Evolutionary conservation across 805 yeast genomes (phyloP).

Genomic region (Kregervanrija pseudodelftensis): DNA sequence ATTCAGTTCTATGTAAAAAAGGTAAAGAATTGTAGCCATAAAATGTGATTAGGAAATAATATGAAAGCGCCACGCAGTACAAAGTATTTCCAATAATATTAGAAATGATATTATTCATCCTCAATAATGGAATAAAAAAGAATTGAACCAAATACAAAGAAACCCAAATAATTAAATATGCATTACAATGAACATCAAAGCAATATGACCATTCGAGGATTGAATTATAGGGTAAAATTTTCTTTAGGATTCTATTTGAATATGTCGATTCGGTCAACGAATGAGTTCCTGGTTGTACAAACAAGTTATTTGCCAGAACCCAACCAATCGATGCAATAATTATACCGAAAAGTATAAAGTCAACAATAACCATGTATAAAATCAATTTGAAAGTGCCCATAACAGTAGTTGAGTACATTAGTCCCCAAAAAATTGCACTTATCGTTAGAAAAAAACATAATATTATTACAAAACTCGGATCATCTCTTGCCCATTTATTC

Average conservation of each 20-base stretch:
- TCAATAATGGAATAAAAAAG: constrained; percentile 63
- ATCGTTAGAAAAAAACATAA: constrained; percentile 58
- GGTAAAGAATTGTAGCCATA: constrained; percentile 82
- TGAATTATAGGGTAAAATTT: constrained; percentile 26
- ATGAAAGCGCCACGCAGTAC: constrained; percentile 65
- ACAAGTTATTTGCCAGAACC: constrained; percentile 60
- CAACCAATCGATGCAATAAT: constrained; percentile 67
- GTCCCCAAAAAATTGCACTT: constrained; percentile 87
- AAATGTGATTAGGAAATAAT: constrained; percentile 75
- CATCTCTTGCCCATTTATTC: constrained; percentile 82
- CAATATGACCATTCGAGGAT: constrained; percentile 88
- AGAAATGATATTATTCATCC: constrained; percentile 58
- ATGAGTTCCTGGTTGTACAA: constrained; percentile 24
- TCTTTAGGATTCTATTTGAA: constrained; percentile 21
- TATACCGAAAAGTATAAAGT: constrained; percentile 66
- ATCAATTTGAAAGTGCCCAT: constrained; percentile 58
- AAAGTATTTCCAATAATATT: constrained; percentile 70
- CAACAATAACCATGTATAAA: constrained; percentile 77
- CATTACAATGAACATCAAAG: constrained; percentile 88
- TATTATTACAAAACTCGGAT: constrained; percentile 78
- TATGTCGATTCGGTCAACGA: background rate
- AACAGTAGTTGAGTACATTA: constrained; percentile 64
- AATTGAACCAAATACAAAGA: constrained; percentile 68
- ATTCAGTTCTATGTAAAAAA: constrained; percentile 56
- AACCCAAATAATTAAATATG: constrained; percentile 79